These are phyloP conservation scores for Lactifluus piperatus DNA, from an alignment of 768 basidiomycete genomes.

Conservation along the genomic window DNA sequence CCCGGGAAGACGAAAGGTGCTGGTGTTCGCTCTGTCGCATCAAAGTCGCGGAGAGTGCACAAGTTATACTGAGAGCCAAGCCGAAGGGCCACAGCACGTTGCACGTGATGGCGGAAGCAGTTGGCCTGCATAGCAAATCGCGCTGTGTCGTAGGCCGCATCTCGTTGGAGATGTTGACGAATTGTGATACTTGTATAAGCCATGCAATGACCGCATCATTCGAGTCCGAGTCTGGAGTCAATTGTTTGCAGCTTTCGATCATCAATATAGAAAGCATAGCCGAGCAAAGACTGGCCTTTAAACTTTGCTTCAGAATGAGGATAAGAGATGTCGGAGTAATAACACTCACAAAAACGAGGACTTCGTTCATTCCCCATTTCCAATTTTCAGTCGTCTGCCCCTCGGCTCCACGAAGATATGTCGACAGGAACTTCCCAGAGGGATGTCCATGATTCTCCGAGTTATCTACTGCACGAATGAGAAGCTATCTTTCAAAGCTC, in stretches of 20 bases:
- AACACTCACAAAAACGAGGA: slow-evolving; percentile 9
- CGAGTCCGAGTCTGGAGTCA: neutral
- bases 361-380: slow-evolving; percentile 3
- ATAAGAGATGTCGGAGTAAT: neutral
- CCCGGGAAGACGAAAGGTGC: neutral
- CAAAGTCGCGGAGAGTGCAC: slow-evolving; percentile 1
- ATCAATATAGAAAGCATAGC: slow-evolving; percentile 1
- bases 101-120: neutral
- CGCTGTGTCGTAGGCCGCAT: too few relatives aligned
- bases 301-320: neutral
- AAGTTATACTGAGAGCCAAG: neutral
- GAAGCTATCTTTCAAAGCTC: neutral
- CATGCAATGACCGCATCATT: neutral
- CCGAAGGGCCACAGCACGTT: slow-evolving; percentile 10
- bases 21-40: neutral
- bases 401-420: slow-evolving; percentile 7
- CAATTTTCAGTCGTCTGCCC: neutral
- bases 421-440: slow-evolving; percentile 2
- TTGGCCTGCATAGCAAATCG: neutral
- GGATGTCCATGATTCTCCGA: neutral
- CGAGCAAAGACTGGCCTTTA: slow-evolving; percentile 14
- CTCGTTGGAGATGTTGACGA: neutral
- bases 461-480: neutral
- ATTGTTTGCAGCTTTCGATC: slow-evolving; percentile 5
- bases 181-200: slow-evolving; percentile 14